Conservation (phyloP, 31 red algal genomes). For the Porphyra umbilicalis region DNA sequence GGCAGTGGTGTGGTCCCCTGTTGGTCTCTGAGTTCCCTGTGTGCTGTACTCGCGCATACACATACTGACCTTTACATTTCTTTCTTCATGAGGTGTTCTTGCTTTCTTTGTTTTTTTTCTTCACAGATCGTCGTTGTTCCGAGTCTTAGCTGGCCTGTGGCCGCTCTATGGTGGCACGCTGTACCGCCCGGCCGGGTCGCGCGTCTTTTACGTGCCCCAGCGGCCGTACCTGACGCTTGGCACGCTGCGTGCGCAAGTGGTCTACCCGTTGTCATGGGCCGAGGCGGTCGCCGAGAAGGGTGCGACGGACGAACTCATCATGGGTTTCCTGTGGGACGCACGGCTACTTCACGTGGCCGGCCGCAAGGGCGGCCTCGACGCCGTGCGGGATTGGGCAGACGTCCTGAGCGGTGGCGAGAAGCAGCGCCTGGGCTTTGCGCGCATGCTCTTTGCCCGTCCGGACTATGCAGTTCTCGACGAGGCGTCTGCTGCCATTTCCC, state of each 20-base stretch:
- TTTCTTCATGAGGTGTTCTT: neutral
- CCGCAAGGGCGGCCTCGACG: conserved; percentile 78
- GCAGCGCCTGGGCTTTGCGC: conserved; percentile 88
- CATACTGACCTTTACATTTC: too few relatives aligned
- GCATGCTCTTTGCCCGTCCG: conserved; percentile 82
- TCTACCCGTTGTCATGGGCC: conserved; percentile 83
- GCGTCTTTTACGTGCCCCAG: conserved; percentile 95
- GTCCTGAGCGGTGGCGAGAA: conserved; percentile 95
- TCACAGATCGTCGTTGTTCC: conserved; percentile 77
- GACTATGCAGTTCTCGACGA: conserved; percentile 97
- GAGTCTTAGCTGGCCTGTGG: conserved; percentile 94
- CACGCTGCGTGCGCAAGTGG: conserved; percentile 85
- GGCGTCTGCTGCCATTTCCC: conserved; percentile 82
- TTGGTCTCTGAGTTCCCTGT: neutral
- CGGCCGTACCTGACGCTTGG: conserved; percentile 92
- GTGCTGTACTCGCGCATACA: neutral
- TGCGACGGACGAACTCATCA: conserved; percentile 59
- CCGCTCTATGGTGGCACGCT: conserved; percentile 91
- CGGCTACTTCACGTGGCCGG: conserved; percentile 72
- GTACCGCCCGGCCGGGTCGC: conserved; percentile 50
- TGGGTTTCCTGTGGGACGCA: conserved; percentile 59
- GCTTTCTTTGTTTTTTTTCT: neutral
- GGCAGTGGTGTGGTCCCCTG: neutral
- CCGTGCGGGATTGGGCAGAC: conserved; percentile 90
- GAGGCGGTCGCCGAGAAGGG: conserved; percentile 46